phyloP scores from a whole-genome alignment of 108 stramenopile genomes.

The Skeletonema costatum region DNA sequence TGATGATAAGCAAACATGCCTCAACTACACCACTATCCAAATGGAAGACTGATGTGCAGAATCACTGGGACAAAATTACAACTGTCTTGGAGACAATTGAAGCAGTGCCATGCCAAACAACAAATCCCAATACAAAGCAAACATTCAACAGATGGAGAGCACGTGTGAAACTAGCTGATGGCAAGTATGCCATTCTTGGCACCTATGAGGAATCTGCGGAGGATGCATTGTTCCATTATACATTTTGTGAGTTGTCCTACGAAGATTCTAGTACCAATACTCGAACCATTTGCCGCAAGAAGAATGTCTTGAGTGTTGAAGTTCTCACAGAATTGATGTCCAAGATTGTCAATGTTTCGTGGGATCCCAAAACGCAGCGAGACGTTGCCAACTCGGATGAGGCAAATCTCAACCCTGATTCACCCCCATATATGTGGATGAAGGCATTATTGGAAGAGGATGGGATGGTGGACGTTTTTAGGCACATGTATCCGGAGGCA shows the following conservation, averaged over 20 bases:
- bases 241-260: slow-evolving; percentile 52
- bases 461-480: slow-evolving; percentile 87
- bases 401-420: slow-evolving; percentile 49
- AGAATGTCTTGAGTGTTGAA: slow-evolving; percentile 53
- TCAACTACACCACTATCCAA: slow-evolving; percentile 19
- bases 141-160: slow-evolving; percentile 74
- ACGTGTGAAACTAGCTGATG: slow-evolving; percentile 47
- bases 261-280: slow-evolving; percentile 23
- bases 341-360: slow-evolving; percentile 69
- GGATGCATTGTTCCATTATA: slow-evolving; percentile 58
- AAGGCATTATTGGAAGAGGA: slow-evolving; percentile 65
- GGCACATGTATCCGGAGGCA: slow-evolving; percentile 82
- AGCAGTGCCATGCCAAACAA: slow-evolving; percentile 62
- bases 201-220: slow-evolving; percentile 57
- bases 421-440: slow-evolving; percentile 73
- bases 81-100: slow-evolving; percentile 56
- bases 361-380: slow-evolving; percentile 56
- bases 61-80: slow-evolving; percentile 64
- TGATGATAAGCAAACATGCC: neutral
- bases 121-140: slow-evolving; percentile 72
- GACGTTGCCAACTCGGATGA: slow-evolving; percentile 58
- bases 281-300: slow-evolving; percentile 44
- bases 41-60: slow-evolving; percentile 75
- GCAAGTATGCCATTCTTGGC: slow-evolving; percentile 62
- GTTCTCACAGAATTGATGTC: slow-evolving; percentile 75